phyloP scores from a whole-genome alignment of 352 stramenopile species.

The Phytophthora aleatoria region DNA sequence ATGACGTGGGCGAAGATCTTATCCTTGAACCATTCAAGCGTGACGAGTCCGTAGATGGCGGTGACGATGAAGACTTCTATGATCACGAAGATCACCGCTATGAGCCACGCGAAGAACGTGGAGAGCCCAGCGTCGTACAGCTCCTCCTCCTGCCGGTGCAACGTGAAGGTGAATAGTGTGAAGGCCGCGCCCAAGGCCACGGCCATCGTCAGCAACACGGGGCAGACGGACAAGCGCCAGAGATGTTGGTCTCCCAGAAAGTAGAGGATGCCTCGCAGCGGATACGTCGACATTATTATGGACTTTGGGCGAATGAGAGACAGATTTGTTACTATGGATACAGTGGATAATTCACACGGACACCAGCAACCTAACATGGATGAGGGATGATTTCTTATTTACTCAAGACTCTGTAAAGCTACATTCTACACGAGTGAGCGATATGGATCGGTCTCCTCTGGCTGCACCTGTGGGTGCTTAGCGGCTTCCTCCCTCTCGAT shows the following conservation, averaged over 20 bases:
- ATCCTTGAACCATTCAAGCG: constrained; percentile 51
- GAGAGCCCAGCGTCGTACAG: constrained; percentile 46
- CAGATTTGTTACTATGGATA: background rate
- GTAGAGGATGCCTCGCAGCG: constrained; percentile 43
- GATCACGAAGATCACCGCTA: constrained; percentile 53
- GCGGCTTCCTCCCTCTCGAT: constrained; percentile 49
- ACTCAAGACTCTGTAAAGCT: background rate
- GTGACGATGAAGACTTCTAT: constrained; percentile 63
- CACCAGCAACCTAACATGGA: background rate
- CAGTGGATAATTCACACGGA: constrained; percentile 2
- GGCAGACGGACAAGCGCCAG: constrained; percentile 48
- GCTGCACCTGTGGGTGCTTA: constrained; percentile 21
- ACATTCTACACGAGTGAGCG: constrained; percentile 20
- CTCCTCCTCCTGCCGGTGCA: constrained; percentile 43
- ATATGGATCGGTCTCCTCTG: constrained; percentile 25
- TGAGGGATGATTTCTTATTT: constrained; percentile 2
- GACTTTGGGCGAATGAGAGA: background rate
- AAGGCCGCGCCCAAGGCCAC: constrained; percentile 46
- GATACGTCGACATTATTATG: constrained; percentile 47
- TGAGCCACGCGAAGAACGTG: constrained; percentile 53
- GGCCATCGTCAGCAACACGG: constrained; percentile 55
- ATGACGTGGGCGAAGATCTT: constrained; percentile 62
- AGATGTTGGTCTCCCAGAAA: constrained; percentile 51
- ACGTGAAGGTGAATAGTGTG: constrained; percentile 42
- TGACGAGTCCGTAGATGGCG: constrained; percentile 51